These are phyloP conservation scores for Aureobasidium leucospermi DNA, from an alignment of 2,329 filamentous ascomycete species.

Conservation along the genomic window DNA sequence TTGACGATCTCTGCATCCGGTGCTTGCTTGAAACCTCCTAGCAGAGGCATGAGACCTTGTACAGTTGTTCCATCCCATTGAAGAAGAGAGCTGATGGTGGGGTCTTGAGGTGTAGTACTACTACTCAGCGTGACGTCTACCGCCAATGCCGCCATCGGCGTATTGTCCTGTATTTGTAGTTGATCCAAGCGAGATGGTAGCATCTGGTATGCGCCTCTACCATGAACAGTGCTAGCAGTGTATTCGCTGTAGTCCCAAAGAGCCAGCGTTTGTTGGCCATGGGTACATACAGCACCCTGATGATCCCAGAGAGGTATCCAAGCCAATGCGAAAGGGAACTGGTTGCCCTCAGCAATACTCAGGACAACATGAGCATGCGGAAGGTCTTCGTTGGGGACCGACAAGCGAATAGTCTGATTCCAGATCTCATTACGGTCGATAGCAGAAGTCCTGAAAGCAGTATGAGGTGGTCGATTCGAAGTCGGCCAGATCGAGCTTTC, in stretches of 20 bases:
- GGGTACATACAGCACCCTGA: conserved; percentile 34
- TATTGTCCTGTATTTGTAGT: conserved; percentile 33
- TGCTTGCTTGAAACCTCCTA: conserved; percentile 84
- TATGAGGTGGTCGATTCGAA: conserved; percentile 70
- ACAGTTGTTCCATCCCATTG: conserved; percentile 59
- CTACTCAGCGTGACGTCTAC: conserved; percentile 64
- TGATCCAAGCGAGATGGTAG: conserved; percentile 54
- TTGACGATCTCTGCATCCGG: conserved; percentile 98
- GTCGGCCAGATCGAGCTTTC: conserved; percentile 82
- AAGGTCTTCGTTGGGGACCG: conserved; percentile 72
- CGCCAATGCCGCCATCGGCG: conserved; percentile 65
- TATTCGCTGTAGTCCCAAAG: conserved; percentile 90
- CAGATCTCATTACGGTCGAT: conserved; percentile 73
- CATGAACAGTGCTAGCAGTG: conserved; percentile 65
- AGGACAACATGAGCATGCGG: conserved; percentile 78
- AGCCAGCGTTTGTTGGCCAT: conserved; percentile 56
- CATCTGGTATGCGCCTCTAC: conserved; percentile 79
- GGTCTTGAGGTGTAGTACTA: conserved; percentile 44
- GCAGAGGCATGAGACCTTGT: conserved; percentile 34
- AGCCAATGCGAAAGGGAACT: conserved; percentile 81
- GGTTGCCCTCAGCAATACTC: conserved; percentile 78
- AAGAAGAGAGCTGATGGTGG: conserved; percentile 72
- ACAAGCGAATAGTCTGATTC: conserved; percentile 81
- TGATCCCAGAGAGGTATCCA: conserved; percentile 93
- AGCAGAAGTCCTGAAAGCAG: conserved; percentile 81